Evolutionary conservation across 1,284 basidiomycete genomes (phyloP).

Genomic region (Cerioporus squamosus): DNA sequence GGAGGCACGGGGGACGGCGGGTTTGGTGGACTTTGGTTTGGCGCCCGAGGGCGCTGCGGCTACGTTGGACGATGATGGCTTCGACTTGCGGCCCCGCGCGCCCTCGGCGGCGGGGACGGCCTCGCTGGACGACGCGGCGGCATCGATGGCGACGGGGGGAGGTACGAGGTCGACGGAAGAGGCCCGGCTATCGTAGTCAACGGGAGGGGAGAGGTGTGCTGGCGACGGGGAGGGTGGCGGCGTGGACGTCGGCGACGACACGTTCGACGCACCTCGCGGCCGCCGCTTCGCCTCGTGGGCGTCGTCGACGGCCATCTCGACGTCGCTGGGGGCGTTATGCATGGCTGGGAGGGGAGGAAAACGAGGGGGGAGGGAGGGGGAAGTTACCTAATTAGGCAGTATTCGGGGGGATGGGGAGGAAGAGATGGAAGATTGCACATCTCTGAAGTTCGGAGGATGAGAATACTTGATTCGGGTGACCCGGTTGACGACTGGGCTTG

Average conservation of each 20-base stretch:
- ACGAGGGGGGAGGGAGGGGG: slow-evolving; percentile 23
- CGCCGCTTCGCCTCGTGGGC: slow-evolving; percentile 22
- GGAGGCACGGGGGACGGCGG: slow-evolving; percentile 53
- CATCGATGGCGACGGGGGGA: slow-evolving; percentile 9
- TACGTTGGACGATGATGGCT: slow-evolving; percentile 33
- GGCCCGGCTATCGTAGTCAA: slow-evolving; percentile 27
- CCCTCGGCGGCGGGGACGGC: slow-evolving; percentile 13
- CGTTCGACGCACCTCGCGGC: slow-evolving; percentile 16
- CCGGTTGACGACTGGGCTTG: slow-evolving; percentile 28
- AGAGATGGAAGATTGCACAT: slow-evolving; percentile 25
- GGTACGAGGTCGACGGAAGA: slow-evolving; percentile 17
- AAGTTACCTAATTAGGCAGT: slow-evolving; percentile 37
- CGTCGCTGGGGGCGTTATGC: slow-evolving; percentile 26
- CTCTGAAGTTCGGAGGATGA: slow-evolving; percentile 19
- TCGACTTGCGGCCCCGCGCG: slow-evolving; percentile 29
- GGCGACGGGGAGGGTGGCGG: slow-evolving; percentile 29
- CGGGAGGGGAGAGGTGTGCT: slow-evolving; percentile 32
- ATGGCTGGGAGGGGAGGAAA: slow-evolving; percentile 16
- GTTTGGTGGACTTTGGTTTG: slow-evolving; percentile 51
- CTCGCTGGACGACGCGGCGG: slow-evolving; percentile 8
- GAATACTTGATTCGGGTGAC: slow-evolving; percentile 26
- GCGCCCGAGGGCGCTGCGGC: slow-evolving; percentile 32
- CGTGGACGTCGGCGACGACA: slow-evolving; percentile 11
- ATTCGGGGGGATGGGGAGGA: slow-evolving; percentile 30
- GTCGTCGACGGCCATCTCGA: slow-evolving; percentile 24